These are phyloP conservation scores for Saposhnikovia divaricata DNA, from an alignment of 129 eudicot genomes.

Conservation along the genomic window DNA sequence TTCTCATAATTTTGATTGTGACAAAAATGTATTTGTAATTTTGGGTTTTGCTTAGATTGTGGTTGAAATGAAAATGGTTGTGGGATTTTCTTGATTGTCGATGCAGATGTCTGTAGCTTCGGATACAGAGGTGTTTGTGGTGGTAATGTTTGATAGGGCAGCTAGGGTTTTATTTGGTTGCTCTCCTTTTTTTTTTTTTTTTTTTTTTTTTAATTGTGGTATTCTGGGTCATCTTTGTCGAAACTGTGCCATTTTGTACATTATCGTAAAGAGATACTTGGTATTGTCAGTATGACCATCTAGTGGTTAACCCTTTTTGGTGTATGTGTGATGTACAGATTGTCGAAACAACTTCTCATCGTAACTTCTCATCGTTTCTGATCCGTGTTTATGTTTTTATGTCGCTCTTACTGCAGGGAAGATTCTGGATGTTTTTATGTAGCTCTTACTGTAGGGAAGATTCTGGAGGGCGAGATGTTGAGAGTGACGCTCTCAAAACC, in stretches of 20 bases:
- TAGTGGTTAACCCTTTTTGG: too few relatives aligned
- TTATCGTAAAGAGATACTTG: too few relatives aligned
- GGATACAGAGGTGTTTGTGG: slow-evolving; percentile 66
- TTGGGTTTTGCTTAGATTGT: background rate
- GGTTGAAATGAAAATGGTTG: background rate
- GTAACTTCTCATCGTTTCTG: background rate
- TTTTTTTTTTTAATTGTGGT: background rate
- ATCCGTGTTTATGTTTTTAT: slow-evolving; percentile 10
- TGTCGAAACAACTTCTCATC: background rate
- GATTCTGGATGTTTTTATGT: too few relatives aligned
- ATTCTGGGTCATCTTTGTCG: background rate
- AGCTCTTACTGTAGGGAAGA: slow-evolving; percentile 58
- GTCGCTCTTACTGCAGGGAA: slow-evolving; percentile 36
- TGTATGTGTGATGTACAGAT: too few relatives aligned
- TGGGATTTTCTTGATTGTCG: background rate
- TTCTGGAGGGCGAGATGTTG: slow-evolving; percentile 88
- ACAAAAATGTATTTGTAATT: too few relatives aligned
- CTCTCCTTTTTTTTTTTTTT: slow-evolving; percentile 10
- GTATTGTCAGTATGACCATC: too few relatives aligned
- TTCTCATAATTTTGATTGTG: too few relatives aligned
- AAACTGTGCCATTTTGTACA: too few relatives aligned
- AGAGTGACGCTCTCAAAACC: slow-evolving; percentile 67
- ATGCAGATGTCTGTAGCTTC: slow-evolving; percentile 75
- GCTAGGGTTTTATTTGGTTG: slow-evolving; percentile 91
- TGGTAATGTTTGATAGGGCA: slow-evolving; percentile 81